A percentile compares a stretch with the other conserved stretches of the same genome.
Conservation (phyloP, 2,329 filamentous ascomycete genomes). For the Albifimbria verrucaria region DNA sequence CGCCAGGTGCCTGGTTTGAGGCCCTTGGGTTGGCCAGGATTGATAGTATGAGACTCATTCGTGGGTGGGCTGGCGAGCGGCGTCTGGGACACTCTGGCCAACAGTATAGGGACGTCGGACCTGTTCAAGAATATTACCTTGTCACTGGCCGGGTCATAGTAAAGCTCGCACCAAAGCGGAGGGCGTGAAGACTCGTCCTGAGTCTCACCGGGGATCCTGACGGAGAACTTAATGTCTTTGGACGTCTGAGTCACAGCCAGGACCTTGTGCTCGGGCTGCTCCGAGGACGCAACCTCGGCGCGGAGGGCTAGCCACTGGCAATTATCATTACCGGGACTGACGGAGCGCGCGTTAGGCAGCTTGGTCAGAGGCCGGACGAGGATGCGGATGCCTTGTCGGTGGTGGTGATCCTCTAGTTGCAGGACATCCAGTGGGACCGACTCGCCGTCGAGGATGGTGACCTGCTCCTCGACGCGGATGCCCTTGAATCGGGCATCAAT, state of each 20-base stretch:
- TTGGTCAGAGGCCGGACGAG: constrained; percentile 52
- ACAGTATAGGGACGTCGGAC: constrained; percentile 50
- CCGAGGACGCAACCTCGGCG: constrained; percentile 48
- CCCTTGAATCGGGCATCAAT: constrained; percentile 46
- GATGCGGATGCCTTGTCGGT: constrained; percentile 55
- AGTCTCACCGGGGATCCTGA: constrained; percentile 49
- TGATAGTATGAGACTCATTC: constrained; percentile 41
- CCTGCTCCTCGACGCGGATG: constrained; percentile 41
- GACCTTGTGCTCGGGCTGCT: constrained; percentile 54
- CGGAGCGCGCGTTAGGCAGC: constrained; percentile 48
- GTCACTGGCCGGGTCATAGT: constrained; percentile 58
- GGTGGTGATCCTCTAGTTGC: constrained; percentile 47
- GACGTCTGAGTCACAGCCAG: constrained; percentile 58
- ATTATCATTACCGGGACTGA: constrained; percentile 54
- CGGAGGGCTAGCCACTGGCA: constrained; percentile 55
- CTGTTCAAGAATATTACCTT: constrained; percentile 54
- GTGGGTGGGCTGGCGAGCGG: constrained; percentile 34
- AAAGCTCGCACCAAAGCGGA: constrained; percentile 57
- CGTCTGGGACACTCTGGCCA: constrained; percentile 42
- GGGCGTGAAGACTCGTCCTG: constrained; percentile 40
- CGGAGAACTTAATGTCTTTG: constrained; percentile 58
- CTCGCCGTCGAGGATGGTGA: constrained; percentile 34
- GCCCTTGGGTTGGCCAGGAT: constrained; percentile 41
- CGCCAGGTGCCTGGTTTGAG: constrained; percentile 55
- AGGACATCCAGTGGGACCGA: constrained; percentile 53